Conservation (phyloP, 805 yeast genomes). For the Lachancea nothofagi region DNA sequence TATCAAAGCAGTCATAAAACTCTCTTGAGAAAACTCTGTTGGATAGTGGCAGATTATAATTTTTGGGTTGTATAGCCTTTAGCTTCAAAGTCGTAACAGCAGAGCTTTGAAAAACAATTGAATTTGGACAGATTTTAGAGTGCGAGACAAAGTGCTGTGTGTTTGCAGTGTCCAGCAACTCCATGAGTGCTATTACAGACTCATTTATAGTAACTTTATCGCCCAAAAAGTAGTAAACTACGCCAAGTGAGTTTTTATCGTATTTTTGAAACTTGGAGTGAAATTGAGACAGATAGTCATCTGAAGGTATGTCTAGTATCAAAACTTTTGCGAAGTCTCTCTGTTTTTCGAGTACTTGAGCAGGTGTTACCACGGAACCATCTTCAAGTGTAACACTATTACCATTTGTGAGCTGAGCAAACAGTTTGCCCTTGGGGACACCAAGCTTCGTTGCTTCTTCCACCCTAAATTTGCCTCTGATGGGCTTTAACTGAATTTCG, state of each 20-base stretch:
- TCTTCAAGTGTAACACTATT: constrained; percentile 47
- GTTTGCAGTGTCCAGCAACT: constrained; percentile 42
- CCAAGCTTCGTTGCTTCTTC: constrained; percentile 63
- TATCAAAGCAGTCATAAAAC: constrained; percentile 30
- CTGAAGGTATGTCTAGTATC: constrained; percentile 67
- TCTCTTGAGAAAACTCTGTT: constrained; percentile 27
- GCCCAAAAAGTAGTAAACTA: constrained; percentile 77
- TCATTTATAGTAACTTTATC: constrained; percentile 43
- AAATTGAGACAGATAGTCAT: constrained; percentile 38
- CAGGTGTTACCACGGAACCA: constrained; percentile 57
- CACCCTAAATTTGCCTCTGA: constrained; percentile 71
- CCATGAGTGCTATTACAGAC: constrained; percentile 45
- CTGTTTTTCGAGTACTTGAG: constrained; percentile 65
- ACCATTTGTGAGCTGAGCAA: constrained; percentile 56
- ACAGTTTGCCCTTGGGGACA: constrained; percentile 59
- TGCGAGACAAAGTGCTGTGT: constrained; percentile 72
- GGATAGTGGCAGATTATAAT: constrained; percentile 37
- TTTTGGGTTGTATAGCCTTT: constrained; percentile 44
- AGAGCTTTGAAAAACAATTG: constrained; percentile 52
- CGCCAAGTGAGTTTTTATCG: constrained; percentile 33
- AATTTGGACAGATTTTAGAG: constrained; percentile 53
- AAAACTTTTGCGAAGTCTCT: constrained; percentile 54
- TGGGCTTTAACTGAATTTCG: constrained; percentile 58
- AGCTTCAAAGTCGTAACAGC: constrained; percentile 51
- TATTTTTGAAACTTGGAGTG: constrained; percentile 27